A percentile compares a stretch with the other conserved stretches of the same genome.
These are phyloP conservation scores for Phytophthora uliginosa DNA, from an alignment of 352 stramenopile genomes.

Conservation along the genomic window DNA sequence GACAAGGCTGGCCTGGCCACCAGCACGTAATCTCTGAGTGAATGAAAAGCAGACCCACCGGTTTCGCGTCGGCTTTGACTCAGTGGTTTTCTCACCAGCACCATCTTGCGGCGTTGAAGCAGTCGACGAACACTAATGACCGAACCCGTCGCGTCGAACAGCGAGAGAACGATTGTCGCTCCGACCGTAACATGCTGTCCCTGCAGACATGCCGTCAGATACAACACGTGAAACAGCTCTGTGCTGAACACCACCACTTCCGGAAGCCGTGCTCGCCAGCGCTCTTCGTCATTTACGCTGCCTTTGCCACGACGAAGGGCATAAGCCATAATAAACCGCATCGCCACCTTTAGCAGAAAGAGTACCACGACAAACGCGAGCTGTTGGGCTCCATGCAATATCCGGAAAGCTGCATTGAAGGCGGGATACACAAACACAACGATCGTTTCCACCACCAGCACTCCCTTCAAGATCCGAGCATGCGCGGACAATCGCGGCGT, in stretches of 20 bases:
- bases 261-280: constrained; percentile 23
- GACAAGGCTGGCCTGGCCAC: neutral
- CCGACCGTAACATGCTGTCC: constrained; percentile 10
- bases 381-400: constrained; percentile 8
- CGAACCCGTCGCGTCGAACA: constrained; percentile 3
- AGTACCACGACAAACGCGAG: constrained; percentile 21
- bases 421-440: constrained; percentile 27
- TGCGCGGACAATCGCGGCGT: constrained; percentile 8
- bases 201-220: constrained; percentile 28
- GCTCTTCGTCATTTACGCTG: neutral
- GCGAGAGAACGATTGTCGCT: constrained; percentile 14
- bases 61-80: neutral
- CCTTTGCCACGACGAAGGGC: constrained; percentile 12
- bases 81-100: neutral
- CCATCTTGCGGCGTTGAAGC: neutral
- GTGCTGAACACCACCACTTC: constrained; percentile 32
- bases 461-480: constrained; percentile 7
- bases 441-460: constrained; percentile 6
- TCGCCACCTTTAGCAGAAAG: constrained; percentile 13
- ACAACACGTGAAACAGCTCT: constrained; percentile 32
- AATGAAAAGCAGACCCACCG: neutral
- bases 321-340: constrained; percentile 19
- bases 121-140: constrained; percentile 6
- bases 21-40: neutral
- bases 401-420: constrained; percentile 20